A percentile compares a stretch with the other conserved stretches of the same genome.
Conservation (phyloP, 2,329 filamentous ascomycete species). For the Stagonosporopsis chrysanthemi region DNA sequence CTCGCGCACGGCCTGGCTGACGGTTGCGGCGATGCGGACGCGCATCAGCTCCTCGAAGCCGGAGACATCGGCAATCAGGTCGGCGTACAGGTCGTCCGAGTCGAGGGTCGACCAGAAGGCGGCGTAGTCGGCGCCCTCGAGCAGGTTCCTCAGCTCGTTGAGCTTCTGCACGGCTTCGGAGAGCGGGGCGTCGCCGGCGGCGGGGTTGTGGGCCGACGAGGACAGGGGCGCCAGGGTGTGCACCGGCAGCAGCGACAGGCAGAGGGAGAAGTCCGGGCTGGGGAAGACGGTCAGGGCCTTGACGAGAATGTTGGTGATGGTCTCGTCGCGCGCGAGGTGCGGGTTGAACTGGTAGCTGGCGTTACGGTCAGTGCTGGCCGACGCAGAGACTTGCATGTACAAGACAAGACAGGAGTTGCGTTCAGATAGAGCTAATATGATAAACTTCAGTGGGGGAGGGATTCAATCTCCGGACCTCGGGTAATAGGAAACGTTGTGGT, state of each 20-base stretch:
- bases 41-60: constrained; percentile 96
- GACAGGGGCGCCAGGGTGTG: constrained; percentile 72
- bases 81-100: constrained; percentile 93
- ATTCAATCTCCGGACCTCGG: constrained; percentile 73
- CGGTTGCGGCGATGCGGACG: constrained; percentile 84
- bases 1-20: constrained; percentile 85
- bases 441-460: constrained; percentile 69
- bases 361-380: constrained; percentile 24
- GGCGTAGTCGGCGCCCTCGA: constrained; percentile 88
- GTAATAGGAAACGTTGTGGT: constrained; percentile 98
- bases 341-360: constrained; percentile 99
- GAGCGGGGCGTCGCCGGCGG: constrained; percentile 71
- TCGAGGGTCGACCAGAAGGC: constrained; percentile 94
- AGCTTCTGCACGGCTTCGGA: constrained; percentile 92
- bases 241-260: constrained; percentile 90
- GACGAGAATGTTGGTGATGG: constrained; percentile 98
- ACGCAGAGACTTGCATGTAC: constrained; percentile 1
- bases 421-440: constrained; percentile 79
- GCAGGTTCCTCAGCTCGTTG: constrained; percentile 80
- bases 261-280: constrained; percentile 91
- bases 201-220: constrained; percentile 56
- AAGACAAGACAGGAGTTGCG: constrained; percentile 14
- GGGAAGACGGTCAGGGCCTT: constrained; percentile 98
- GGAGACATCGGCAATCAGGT: constrained; percentile 90
- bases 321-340: constrained; percentile 94